Conservation (phyloP, 1,284 basidiomycete genomes). For the Trichosporon sp. region DNA sequence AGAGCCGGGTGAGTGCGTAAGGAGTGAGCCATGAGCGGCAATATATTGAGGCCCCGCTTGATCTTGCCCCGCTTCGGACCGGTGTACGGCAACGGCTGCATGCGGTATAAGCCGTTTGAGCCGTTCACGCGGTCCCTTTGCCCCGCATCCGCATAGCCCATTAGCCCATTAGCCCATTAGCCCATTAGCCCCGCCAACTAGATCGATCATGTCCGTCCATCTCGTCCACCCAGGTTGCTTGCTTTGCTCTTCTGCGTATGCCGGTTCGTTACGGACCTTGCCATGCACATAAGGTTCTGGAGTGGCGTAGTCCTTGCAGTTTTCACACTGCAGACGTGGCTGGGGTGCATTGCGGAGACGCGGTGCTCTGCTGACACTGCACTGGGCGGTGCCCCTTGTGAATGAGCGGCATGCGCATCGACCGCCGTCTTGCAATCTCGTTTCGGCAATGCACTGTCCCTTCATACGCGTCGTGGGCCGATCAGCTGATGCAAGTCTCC, state of each 20-base stretch:
- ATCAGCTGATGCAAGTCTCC: background rate
- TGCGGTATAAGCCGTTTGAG: background rate
- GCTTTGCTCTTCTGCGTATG: background rate
- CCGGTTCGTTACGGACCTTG: background rate
- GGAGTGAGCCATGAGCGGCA: background rate
- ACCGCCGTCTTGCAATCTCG: background rate
- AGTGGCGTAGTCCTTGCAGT: background rate
- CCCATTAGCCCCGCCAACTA: background rate
- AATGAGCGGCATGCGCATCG: background rate
- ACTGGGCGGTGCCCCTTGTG: too few relatives aligned
- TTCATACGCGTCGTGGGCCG: background rate
- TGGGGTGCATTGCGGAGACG: background rate
- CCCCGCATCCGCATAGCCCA: background rate
- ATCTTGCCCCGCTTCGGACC: constrained; percentile 11
- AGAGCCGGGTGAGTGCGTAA: background rate
- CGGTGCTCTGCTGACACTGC: too few relatives aligned
- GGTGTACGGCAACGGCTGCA: constrained; percentile 5
- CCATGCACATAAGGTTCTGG: constrained; percentile 6
- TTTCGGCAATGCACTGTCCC: constrained; percentile 5
- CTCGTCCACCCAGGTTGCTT: background rate
- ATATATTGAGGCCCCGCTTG: constrained; percentile 13
- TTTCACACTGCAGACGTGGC: constrained; percentile 4
- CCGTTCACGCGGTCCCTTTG: background rate
- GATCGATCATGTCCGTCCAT: constrained; percentile 6
- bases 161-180: too few relatives aligned